Base-by-base conservation (phyloP, 441 rosid genomes). In the Pelargonium citronellum region DNA sequence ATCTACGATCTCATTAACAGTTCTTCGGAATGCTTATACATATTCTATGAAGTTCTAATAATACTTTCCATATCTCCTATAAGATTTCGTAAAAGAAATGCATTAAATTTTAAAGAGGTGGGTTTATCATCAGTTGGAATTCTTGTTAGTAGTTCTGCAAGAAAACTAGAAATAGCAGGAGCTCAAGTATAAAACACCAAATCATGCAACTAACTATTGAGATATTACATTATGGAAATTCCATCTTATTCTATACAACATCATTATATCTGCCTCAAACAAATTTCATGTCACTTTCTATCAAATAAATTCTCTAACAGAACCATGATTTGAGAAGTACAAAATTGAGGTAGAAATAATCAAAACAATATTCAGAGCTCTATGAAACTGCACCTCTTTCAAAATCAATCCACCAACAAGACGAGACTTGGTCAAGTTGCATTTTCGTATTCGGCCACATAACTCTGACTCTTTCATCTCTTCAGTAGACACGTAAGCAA, bases 401-500 rank as follows among this genome's bases (percentile, higher is more conserved):
- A 95, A 80, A 70, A 80, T 84, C 13, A 84, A 74, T 73, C 89
- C 89, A 64, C 89, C 89, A 41, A 75, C 74, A 49, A 91, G 70
- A 71, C 85, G 83, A 27, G 86, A 81, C 72, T 83, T 83, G 10
- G 89, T 87, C 57, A 95, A 78, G 77, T 91, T 91, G 75, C 90
- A 92, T 77, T 84, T 91, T 67, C 85, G 81, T 37, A 95, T 72
- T 67, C 85, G 88, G 70, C 97, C 92, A 67, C 69, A 76, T 68
- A 82, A 72, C 77, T n/a, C 81, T 62, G 61, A 64, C 49, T 63
- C 71, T 72, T 83, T 83, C 8, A 69, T 69, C 69, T 81, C 83
- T 82, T 87, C 86, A 34, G 80, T 77, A 58, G 91, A 95, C 69
- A 95, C 60, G 77, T 86, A 93, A 8, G 98, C 96, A 78, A 86